phyloP scores from a whole-genome alignment of 2,329 filamentous ascomycete genomes.

The Claviceps sp. region DNA sequence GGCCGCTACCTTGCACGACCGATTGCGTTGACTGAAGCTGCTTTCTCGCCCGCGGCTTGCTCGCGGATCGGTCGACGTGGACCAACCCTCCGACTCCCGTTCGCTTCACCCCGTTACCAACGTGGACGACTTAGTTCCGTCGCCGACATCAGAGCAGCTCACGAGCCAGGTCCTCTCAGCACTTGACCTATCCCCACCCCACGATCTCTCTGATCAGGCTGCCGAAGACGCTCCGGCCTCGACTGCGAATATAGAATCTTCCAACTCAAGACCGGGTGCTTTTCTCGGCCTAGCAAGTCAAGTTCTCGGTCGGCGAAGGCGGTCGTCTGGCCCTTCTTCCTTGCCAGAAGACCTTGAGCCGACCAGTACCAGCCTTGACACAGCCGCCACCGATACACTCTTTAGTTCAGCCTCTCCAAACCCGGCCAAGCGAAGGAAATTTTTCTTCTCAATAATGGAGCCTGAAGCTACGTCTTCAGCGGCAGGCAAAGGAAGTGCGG shows the following conservation, averaged over 20 bases:
- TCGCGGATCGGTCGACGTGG: constrained; percentile 30
- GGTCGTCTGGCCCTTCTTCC: constrained; percentile 28
- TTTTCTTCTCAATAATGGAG: constrained; percentile 45
- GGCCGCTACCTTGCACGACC: not conserved
- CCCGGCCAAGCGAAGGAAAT: constrained; percentile 41
- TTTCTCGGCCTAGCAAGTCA: constrained; percentile 17
- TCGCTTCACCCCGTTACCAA: constrained; percentile 21
- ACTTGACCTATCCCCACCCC: constrained; percentile 16
- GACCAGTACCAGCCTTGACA: constrained; percentile 13
- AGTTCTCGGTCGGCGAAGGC: constrained; percentile 43
- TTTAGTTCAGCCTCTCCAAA: constrained; percentile 7
- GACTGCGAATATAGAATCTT: constrained; percentile 29
- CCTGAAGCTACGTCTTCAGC: constrained; percentile 38
- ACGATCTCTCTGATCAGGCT: constrained; percentile 11
- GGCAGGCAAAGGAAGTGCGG: constrained; percentile 42
- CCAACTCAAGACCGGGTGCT: constrained; percentile 15
- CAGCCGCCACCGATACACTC: constrained; percentile 5
- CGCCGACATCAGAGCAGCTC: constrained; percentile 37
- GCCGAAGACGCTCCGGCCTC: constrained; percentile 16
- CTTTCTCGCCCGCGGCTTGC: constrained; percentile 20
- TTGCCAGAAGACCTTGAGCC: constrained; percentile 15
- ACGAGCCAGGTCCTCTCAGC: constrained; percentile 32
- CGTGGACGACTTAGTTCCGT: constrained; percentile 52
- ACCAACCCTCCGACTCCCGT: constrained; percentile 21
- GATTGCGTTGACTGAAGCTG: constrained; percentile 4